A percentile compares a stretch with the other conserved stretches of the same genome.
These are phyloP conservation scores for Coniochaeta sp. DNA, from an alignment of 2,329 filamentous ascomycete species.

Conservation along the genomic window DNA sequence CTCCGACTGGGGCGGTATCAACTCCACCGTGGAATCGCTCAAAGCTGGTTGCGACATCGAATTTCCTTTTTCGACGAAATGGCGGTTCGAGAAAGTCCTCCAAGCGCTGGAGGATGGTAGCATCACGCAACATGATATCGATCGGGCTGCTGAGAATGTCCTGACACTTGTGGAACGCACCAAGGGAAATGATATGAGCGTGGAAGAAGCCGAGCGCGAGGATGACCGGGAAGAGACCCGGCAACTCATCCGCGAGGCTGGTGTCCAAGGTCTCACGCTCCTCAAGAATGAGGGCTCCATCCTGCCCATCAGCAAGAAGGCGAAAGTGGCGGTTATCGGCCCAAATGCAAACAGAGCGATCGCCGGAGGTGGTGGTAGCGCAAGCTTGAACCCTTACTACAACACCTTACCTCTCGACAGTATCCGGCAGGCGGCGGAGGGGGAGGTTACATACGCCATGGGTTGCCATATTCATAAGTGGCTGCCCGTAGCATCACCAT, in stretches of 20 bases:
- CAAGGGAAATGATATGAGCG: slow-evolving; percentile 49
- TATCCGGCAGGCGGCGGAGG: slow-evolving; percentile 44
- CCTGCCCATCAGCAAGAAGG: slow-evolving; percentile 48
- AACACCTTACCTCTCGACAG: slow-evolving; percentile 57
- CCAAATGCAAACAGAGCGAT: slow-evolving; percentile 61
- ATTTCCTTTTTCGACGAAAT: slow-evolving; percentile 48
- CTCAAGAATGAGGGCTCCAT: slow-evolving; percentile 54
- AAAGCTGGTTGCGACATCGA: slow-evolving; percentile 50
- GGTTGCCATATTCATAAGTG: slow-evolving; percentile 59
- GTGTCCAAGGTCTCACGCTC: slow-evolving; percentile 54
- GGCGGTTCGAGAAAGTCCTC: slow-evolving; percentile 50
- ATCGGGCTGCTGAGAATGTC: slow-evolving; percentile 52
- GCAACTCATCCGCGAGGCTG: slow-evolving; percentile 51
- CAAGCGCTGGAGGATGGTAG: slow-evolving; percentile 40
- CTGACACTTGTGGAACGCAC: slow-evolving; percentile 53
- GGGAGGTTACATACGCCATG: slow-evolving; percentile 51
- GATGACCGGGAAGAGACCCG: slow-evolving; percentile 51
- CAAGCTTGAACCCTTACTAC: slow-evolving; percentile 62
- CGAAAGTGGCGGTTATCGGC: slow-evolving; percentile 58
- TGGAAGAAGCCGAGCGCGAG: slow-evolving; percentile 49
- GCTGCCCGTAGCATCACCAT: slow-evolving; percentile 54
- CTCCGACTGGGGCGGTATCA: slow-evolving; percentile 52
- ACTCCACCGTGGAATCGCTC: slow-evolving; percentile 47
- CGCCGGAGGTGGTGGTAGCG: slow-evolving; percentile 60
- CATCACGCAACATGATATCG: slow-evolving; percentile 40